Evolutionary conservation across 495 filamentous ascomycete species (phyloP).

Genomic region (Aspergillus wentii): DNA sequence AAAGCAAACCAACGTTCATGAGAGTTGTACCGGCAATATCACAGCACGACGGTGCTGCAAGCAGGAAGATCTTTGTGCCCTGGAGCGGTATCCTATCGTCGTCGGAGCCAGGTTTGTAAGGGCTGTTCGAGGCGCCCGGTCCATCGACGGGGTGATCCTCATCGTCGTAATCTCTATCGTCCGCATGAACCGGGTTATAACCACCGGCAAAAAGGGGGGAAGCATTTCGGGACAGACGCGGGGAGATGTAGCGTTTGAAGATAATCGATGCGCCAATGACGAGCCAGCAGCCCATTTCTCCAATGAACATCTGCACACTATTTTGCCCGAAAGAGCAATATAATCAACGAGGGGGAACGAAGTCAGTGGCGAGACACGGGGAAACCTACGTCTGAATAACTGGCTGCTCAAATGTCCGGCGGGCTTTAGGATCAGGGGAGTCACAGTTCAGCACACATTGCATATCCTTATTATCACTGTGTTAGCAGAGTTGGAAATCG

Average conservation of each 20-base stretch:
- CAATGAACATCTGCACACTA: conserved; percentile 84
- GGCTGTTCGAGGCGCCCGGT: conserved; percentile 30
- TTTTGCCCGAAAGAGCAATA: conserved; percentile 10
- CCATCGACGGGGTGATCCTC: conserved; percentile 31
- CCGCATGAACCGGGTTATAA: conserved; percentile 57
- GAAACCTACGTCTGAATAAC: conserved; percentile 81
- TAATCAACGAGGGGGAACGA: not conserved
- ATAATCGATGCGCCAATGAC: conserved; percentile 65
- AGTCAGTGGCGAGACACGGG: not conserved
- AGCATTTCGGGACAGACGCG: conserved; percentile 25
- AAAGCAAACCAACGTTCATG: conserved; percentile 92
- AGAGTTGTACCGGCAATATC: conserved; percentile 93
- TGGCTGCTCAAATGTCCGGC: conserved; percentile 82
- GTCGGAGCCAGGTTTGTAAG: conserved; percentile 47
- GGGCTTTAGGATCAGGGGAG: conserved; percentile 56
- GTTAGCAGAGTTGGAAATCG: conserved; percentile 6
- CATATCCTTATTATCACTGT: conserved; percentile 62
- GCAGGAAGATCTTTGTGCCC: conserved; percentile 68
- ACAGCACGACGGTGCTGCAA: conserved; percentile 85
- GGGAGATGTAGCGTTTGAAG: conserved; percentile 51
- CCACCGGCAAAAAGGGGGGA: conserved; percentile 48
- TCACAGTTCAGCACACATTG: conserved; percentile 92
- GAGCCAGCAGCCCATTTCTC: conserved; percentile 89
- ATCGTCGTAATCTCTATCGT: conserved; percentile 43
- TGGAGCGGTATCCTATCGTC: conserved; percentile 52